Evolutionary conservation across 371 early-diverging fungal genomes (phyloP), one percentile per base, ranked within the genome.

Genomic region (Encephalitozoon hellem): DNA sequence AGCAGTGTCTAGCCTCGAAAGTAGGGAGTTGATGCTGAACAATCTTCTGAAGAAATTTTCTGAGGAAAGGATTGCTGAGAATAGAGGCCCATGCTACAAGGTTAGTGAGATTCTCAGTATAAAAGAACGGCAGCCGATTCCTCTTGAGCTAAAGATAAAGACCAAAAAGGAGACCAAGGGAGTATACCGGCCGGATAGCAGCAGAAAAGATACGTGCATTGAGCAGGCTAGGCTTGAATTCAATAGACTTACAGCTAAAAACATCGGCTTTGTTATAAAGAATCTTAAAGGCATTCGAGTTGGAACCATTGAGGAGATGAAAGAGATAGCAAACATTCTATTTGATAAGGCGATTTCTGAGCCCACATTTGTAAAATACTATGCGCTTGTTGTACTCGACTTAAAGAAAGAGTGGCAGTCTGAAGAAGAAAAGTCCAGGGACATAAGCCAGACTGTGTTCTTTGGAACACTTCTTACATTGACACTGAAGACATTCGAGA

Each of bases 301-400:
- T 43, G 67, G 74, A 23, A 79, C 30, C 15, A 55, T 72, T 21
- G 67, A 66, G 5, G 74, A 81, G 49, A 63, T 81, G 72, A 78
- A 71, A 39, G 72, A 70, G 39, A 55, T 81, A 25, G 75, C 76
- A 45, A 59, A 32, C n/a, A 52, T 81, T 42, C 18, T 81, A 8
- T 77, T 78, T 68, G 77, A 74, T 12, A 81, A 81, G 43, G 78
- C 69, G 9, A 67, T 78, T 47, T 42, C 52, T 11, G 81, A 81
- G 32, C 47, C 53, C 1, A 63, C 41, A 3, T 81, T 70, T 67
- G 28, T 69, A 34, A 69, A 59, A 30, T 30, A 54, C 21, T 81
- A 81, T 71, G 74, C 69, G 2, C 32, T 45, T 1, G 41, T 81
- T 1, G 66, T 81, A 25, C 45, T 52, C 6, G 67, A 74, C 11